These are phyloP conservation scores for Venturia nashicola DNA, from an alignment of 2,329 filamentous ascomycete genomes.

Conservation along the genomic window DNA sequence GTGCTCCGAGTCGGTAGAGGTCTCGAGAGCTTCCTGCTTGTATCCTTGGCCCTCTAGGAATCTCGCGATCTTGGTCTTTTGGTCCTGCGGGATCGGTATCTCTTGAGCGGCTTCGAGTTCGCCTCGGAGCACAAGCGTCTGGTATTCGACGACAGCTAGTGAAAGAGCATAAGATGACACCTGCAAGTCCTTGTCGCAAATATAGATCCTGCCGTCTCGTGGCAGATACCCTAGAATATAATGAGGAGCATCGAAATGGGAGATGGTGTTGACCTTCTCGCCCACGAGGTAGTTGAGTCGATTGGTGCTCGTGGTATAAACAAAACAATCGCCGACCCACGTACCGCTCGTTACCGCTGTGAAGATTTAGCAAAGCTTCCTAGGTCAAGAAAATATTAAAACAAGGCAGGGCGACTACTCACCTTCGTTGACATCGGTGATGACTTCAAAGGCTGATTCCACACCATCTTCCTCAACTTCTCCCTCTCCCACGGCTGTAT, in stretches of 20 bases:
- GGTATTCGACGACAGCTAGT: conserved; percentile 87
- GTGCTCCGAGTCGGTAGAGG: conserved; percentile 90
- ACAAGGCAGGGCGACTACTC: not conserved
- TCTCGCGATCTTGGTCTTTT: conserved; percentile 95
- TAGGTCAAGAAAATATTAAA: no score
- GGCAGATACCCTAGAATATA: conserved; percentile 94
- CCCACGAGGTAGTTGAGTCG: conserved; percentile 95
- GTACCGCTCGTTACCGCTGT: conserved; percentile 42
- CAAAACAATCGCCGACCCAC: conserved; percentile 98
- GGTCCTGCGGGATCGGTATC: conserved; percentile 76
- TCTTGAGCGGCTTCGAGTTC: conserved; percentile 88
- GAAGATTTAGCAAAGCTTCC: conserved; percentile 32
- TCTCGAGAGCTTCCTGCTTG: conserved; percentile 88
- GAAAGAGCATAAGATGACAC: conserved; percentile 86
- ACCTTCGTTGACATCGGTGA: conserved; percentile 75
- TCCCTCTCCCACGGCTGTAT: conserved; percentile 70
- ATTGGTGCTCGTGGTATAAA: conserved; percentile 96
- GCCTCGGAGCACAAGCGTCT: conserved; percentile 85
- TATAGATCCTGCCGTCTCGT: conserved; percentile 86
- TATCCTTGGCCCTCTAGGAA: conserved; percentile 96
- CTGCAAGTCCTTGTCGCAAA: conserved; percentile 89
- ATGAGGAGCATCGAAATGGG: conserved; percentile 90
- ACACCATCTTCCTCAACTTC: conserved; percentile 84
- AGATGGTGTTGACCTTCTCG: conserved; percentile 94
- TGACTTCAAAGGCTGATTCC: conserved; percentile 89